phyloP scores from a whole-genome alignment of 129 eudicot genomes.

The Arctium lappa region DNA sequence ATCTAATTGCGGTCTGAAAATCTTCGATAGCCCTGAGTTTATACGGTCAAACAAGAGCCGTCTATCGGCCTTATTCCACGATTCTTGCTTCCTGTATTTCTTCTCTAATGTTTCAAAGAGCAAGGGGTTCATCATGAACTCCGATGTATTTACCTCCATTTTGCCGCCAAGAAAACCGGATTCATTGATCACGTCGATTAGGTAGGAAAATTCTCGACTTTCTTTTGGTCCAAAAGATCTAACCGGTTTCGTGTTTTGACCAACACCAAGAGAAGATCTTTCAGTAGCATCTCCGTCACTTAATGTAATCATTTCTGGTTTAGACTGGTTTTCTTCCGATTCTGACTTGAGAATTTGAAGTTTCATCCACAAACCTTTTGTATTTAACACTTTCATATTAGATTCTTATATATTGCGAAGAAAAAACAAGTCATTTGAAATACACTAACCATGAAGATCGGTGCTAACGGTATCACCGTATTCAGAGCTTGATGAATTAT shows the following conservation, averaged over 20 bases:
- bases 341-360: slow-evolving; percentile 50
- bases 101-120: slow-evolving; percentile 66
- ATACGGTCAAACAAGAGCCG: slow-evolving; percentile 79
- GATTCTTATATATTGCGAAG: background rate
- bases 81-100: slow-evolving; percentile 50
- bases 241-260: slow-evolving; percentile 23
- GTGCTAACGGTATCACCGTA: slow-evolving; percentile 22
- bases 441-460: slow-evolving; percentile 42
- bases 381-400: slow-evolving; percentile 1
- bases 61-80: slow-evolving; percentile 63
- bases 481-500: slow-evolving; percentile 34
- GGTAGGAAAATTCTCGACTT: slow-evolving; percentile 57
- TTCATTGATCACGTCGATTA: slow-evolving; percentile 59
- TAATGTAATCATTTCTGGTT: slow-evolving; percentile 39
- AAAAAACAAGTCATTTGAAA: background rate
- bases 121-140: slow-evolving; percentile 36
- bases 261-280: slow-evolving; percentile 20
- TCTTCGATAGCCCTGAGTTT: slow-evolving; percentile 52
- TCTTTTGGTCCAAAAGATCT: slow-evolving; percentile 32
- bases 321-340: slow-evolving; percentile 49
- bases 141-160: slow-evolving; percentile 28
- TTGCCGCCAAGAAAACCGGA: slow-evolving; percentile 26
- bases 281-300: slow-evolving; percentile 40
- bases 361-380: slow-evolving; percentile 47
- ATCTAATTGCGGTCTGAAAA: slow-evolving; percentile 26